phyloP scores from a whole-genome alignment of 108 stramenopile genomes.

The Epithemia pelagica region DNA sequence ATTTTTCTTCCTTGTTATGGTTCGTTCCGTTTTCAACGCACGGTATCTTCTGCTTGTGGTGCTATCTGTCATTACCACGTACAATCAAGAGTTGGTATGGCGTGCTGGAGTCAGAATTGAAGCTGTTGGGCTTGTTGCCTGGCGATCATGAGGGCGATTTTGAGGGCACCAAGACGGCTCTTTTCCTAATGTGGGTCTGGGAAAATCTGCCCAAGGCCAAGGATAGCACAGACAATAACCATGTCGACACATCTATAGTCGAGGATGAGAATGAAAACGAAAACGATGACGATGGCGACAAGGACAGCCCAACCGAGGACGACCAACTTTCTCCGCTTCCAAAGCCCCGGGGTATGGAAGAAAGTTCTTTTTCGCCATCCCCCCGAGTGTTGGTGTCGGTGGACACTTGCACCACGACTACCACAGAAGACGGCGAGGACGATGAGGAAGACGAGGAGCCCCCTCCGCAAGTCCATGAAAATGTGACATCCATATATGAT shows the following conservation, averaged over 20 bases:
- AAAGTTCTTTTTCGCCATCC: neutral
- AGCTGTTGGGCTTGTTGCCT: constrained; percentile 47
- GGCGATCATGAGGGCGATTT: neutral
- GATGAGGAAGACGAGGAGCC: too few relatives aligned
- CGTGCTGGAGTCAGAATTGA: constrained; percentile 47
- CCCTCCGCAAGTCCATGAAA: too few relatives aligned
- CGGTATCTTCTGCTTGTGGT: constrained; percentile 54
- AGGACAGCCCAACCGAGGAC: neutral
- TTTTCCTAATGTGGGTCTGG: neutral
- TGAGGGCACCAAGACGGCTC: neutral
- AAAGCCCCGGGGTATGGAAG: neutral
- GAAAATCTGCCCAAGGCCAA: constrained; percentile 8
- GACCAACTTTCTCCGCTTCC: neutral
- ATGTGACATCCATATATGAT: too few relatives aligned
- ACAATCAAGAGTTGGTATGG: constrained; percentile 37
- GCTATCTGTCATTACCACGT: constrained; percentile 44
- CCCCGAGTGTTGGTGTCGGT: neutral
- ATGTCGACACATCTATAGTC: neutral
- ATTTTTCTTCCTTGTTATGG: constrained; percentile 45
- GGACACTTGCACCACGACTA: neutral
- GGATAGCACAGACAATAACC: constrained; percentile 1
- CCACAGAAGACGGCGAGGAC: neutral
- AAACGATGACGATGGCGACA: neutral
- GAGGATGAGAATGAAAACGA: neutral
- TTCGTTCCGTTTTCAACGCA: constrained; percentile 80